These are phyloP conservation scores for Davidsoniella eucalypti DNA, from an alignment of 2,329 filamentous ascomycete genomes.

Conservation along the genomic window DNA sequence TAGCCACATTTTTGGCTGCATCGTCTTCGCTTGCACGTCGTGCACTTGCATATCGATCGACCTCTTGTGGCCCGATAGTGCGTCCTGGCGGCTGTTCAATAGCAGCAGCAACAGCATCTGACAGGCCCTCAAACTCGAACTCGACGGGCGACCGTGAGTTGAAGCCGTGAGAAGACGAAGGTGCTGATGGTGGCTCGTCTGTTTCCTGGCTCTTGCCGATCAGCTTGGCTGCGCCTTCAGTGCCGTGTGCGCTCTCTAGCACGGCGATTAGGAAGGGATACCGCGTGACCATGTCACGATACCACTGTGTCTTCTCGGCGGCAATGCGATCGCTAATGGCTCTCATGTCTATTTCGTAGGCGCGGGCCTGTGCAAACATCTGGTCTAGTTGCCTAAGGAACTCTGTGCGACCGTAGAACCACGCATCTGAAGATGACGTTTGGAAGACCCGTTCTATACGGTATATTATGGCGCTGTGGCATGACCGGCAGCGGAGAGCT, in stretches of 20 bases:
- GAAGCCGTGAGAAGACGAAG: too few relatives aligned
- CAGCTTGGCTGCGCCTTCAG: constrained; percentile 21
- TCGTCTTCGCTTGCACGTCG: constrained; percentile 8
- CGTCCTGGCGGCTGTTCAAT: constrained; percentile 18
- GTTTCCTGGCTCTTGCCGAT: neutral
- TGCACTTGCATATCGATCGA: constrained; percentile 4
- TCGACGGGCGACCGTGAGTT: constrained; percentile 5
- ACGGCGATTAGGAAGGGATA: constrained; percentile 24
- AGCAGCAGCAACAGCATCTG: constrained; percentile 14
- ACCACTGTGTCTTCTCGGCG: constrained; percentile 37
- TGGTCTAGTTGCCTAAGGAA: constrained; percentile 34
- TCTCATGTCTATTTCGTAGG: constrained; percentile 26
- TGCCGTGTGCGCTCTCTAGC: constrained; percentile 17
- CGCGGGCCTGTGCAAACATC: constrained; percentile 31
- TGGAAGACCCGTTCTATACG: constrained; percentile 24
- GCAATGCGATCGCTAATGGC: constrained; percentile 33
- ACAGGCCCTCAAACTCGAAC: constrained; percentile 11
- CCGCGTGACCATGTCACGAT: constrained; percentile 27
- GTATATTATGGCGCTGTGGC: constrained; percentile 31
- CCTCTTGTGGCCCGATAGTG: constrained; percentile 10
- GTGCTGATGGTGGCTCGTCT: too few relatives aligned
- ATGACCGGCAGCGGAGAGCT: constrained; percentile 29
- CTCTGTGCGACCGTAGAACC: constrained; percentile 33
- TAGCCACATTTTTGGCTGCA: constrained; percentile 8
- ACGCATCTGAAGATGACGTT: constrained; percentile 17